Conservation (phyloP, 176 grass and related monocot genomes). For the Raddia distichophylla region DNA sequence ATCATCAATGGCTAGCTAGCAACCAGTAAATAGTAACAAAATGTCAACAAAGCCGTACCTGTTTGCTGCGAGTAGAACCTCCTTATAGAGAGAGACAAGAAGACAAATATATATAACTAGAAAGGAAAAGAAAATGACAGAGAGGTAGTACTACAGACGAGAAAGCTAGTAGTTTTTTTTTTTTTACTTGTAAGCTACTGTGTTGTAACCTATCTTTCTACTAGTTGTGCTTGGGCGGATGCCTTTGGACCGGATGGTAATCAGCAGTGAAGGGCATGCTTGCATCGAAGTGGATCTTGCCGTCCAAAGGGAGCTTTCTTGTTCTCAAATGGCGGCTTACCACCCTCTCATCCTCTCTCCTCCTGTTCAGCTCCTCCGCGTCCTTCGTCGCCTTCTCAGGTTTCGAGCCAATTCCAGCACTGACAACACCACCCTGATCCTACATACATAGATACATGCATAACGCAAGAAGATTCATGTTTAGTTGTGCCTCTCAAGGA, state of each 20-base stretch:
- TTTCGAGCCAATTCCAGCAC: neutral
- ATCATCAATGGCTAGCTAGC: neutral
- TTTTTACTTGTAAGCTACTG: conserved; percentile 10
- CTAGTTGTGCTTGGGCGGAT: conserved; percentile 78
- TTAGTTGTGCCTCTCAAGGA: neutral
- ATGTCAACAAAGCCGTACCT: conserved; percentile 1
- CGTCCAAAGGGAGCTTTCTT: conserved; percentile 12
- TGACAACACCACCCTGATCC: neutral
- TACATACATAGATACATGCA: too few relatives aligned
- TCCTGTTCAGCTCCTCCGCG: neutral
- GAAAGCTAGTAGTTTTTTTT: neutral
- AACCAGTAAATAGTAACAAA: conserved; percentile 13
- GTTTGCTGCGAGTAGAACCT: neutral
- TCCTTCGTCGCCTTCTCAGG: neutral
- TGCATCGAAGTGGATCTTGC: conserved; percentile 43
- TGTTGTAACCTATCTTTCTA: neutral
- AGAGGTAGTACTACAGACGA: neutral
- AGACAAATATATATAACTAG: neutral
- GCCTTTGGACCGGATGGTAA: conserved; percentile 45
- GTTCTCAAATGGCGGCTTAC: conserved; percentile 35
- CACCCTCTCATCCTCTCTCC: conserved; percentile 7
- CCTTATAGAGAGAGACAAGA: neutral
- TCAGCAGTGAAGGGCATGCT: conserved; percentile 67
- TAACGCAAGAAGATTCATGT: neutral
- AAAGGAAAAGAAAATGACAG: neutral